Evolutionary conservation across 257 asterid species (phyloP).

Genomic region (Dorcoceras hygrometricum): DNA sequence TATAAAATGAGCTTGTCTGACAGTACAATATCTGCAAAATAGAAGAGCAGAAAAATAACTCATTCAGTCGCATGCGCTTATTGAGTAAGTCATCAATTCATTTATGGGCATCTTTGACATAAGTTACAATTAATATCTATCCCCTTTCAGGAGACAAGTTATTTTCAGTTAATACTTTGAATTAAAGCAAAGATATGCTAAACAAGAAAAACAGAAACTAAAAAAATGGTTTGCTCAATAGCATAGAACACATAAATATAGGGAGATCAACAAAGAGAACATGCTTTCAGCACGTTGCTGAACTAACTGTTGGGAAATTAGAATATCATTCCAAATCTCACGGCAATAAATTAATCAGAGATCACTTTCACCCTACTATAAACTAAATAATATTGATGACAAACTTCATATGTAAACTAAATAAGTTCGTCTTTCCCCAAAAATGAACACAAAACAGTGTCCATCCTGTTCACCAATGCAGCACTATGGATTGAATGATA

Average conservation of each 20-base stretch:
- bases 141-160: not conserved
- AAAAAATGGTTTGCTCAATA: no score
- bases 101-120: not conserved
- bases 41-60: not conserved
- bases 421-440: no score
- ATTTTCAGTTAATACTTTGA: conserved; percentile 4
- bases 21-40: conserved; percentile 69
- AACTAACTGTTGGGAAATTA: not conserved
- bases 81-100: conserved; percentile 6
- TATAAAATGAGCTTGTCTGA: conserved; percentile 78
- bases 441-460: no score
- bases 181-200: not conserved
- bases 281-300: not conserved
- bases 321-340: not conserved
- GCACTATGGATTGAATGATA: no score
- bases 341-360: not conserved
- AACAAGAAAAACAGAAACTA: not conserved
- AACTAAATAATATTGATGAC: no score
- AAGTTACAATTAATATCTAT: not conserved
- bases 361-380: no score
- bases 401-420: no score
- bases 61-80: not conserved
- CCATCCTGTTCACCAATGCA: no score
- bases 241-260: not conserved
- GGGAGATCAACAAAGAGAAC: not conserved